phyloP scores from a whole-genome alignment of 2,329 filamentous ascomycete genomes.

The Pochonia chlamydosporia region DNA sequence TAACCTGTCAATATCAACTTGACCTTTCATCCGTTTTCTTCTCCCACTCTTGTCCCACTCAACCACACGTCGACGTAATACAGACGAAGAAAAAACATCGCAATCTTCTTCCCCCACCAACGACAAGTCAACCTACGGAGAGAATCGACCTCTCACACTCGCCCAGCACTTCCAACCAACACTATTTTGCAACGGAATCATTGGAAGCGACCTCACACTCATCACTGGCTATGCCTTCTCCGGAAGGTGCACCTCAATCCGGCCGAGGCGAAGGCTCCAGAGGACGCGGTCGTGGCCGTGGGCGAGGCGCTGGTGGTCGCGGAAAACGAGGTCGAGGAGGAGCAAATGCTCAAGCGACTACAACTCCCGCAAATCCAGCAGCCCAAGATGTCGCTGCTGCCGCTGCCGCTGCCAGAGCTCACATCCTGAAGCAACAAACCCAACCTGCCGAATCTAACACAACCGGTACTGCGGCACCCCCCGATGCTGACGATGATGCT shows the following conservation, averaged over 20 bases:
- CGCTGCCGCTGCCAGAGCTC: constrained; percentile 27
- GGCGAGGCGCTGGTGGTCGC: constrained; percentile 20
- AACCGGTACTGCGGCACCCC: constrained; percentile 20
- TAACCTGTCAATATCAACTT: too few relatives aligned
- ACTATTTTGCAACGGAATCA: neutral
- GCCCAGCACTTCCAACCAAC: neutral
- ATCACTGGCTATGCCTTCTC: constrained; percentile 9
- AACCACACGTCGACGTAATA: too few relatives aligned
- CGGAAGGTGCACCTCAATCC: constrained; percentile 14
- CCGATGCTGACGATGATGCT: constrained; percentile 52
- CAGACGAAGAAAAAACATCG: too few relatives aligned
- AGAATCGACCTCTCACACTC: too few relatives aligned
- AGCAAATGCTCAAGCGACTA: constrained; percentile 11
- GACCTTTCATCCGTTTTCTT: too few relatives aligned
- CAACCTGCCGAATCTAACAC: constrained; percentile 11
- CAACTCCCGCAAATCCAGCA: constrained; percentile 17
- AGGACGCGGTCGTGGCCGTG: constrained; percentile 35
- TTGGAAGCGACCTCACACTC: neutral
- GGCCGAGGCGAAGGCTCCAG: constrained; percentile 26
- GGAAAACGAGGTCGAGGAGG: constrained; percentile 8
- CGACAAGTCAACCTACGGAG: neutral
- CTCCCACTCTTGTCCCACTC: too few relatives aligned
- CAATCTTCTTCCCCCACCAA: too few relatives aligned
- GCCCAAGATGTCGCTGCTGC: constrained; percentile 25
- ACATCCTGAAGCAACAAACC: constrained; percentile 10